Conservation (phyloP, 2,329 filamentous ascomycete species). For the Dothiorella sarmentorum region DNA sequence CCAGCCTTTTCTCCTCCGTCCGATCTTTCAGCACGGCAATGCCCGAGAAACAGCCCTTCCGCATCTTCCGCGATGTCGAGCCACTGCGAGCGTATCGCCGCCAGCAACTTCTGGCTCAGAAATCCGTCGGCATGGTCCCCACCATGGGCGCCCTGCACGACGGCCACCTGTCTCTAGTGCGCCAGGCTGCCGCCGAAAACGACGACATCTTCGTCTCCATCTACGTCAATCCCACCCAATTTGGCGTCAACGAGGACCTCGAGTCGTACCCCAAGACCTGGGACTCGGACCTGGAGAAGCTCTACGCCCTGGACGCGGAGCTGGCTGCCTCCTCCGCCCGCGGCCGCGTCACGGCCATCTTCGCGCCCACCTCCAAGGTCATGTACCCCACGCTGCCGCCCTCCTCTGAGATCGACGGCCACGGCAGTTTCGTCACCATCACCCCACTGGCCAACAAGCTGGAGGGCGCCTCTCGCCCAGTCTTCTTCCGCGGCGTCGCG, state of each 20-base stretch:
- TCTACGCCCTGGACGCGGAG: constrained; percentile 67
- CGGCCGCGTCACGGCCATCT: constrained; percentile 76
- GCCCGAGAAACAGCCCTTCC: constrained; percentile 26
- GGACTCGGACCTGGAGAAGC: constrained; percentile 67
- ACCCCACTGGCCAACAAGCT: constrained; percentile 78
- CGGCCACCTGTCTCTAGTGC: constrained; percentile 83
- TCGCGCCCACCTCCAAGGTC: constrained; percentile 74
- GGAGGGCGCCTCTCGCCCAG: constrained; percentile 81
- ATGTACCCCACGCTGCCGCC: constrained; percentile 87
- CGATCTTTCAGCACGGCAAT: constrained; percentile 17
- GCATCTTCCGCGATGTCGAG: constrained; percentile 72
- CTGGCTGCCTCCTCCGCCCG: constrained; percentile 48
- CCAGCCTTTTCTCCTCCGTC: constrained; percentile 4
- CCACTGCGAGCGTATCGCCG: constrained; percentile 67
- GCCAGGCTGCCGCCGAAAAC: constrained; percentile 77
- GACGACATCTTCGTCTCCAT: constrained; percentile 85
- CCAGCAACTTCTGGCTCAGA: constrained; percentile 62
- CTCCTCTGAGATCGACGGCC: constrained; percentile 66
- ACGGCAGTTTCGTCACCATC: constrained; percentile 87
- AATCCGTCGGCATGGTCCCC: constrained; percentile 81
- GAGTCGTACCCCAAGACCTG: constrained; percentile 87
- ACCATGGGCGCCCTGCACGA: constrained; percentile 98
- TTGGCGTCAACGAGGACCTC: constrained; percentile 84
- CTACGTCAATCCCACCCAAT: constrained; percentile 96
- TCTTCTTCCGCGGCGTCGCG: constrained; percentile 94